A percentile compares a stretch with the other conserved stretches of the same genome.
phyloP scores from a whole-genome alignment of 148 eudicot genomes.

The Vaccinium corymbosum region DNA sequence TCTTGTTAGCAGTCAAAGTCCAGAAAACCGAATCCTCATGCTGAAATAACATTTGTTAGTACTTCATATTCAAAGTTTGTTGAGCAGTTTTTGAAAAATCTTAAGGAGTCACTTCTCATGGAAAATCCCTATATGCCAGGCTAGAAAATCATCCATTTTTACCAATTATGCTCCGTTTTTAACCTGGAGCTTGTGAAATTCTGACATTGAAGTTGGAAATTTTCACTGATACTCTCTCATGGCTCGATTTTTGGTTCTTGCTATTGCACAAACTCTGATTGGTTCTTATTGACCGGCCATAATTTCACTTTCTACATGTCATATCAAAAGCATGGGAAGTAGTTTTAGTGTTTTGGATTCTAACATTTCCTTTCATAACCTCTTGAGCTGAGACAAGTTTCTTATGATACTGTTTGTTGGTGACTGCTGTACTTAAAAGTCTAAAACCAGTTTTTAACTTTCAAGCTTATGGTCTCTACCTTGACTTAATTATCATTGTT shows the following conservation, averaged over 20 bases:
- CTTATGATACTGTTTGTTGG: neutral
- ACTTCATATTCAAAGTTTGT: neutral
- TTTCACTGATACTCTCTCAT: neutral
- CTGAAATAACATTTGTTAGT: no score
- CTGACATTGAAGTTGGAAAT: neutral
- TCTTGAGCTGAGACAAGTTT: neutral
- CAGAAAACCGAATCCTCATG: no score
- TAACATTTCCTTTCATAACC: neutral
- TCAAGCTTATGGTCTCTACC: neutral
- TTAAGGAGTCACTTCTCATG: neutral
- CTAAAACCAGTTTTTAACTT: neutral
- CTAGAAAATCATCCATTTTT: neutral
- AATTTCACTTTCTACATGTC: neutral
- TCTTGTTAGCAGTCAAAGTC: no score
- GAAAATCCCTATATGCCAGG: neutral
- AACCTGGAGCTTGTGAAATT: neutral
- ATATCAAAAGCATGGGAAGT: neutral
- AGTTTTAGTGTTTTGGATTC: neutral
- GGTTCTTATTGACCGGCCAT: neutral
- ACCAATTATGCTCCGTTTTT: neutral
- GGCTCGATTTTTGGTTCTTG: neutral
- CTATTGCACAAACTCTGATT: neutral
- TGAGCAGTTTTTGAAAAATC: neutral
- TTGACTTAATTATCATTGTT: neutral
- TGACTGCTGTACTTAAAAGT: neutral